phyloP scores from a whole-genome alignment of 2,329 filamentous ascomycete species.

The Camptophora hylomeconis region DNA sequence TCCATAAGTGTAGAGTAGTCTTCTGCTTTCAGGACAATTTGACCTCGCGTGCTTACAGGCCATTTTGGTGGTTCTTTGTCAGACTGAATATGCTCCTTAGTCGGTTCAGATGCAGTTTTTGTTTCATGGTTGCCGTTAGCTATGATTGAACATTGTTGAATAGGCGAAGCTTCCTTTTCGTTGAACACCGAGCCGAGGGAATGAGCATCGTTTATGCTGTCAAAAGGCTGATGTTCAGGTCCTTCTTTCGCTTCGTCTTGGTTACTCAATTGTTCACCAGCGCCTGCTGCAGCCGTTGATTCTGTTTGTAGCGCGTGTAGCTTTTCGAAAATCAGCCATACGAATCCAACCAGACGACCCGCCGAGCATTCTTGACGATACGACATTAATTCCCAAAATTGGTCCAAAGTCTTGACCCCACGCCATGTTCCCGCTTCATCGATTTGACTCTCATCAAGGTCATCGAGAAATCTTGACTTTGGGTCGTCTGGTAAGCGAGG shows the following conservation, averaged over 20 bases:
- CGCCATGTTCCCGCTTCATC: conserved; percentile 60
- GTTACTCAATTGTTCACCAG: conserved; percentile 4
- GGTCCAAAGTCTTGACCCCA: conserved; percentile 68
- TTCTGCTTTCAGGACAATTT: conserved; percentile 7
- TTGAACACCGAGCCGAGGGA: not conserved
- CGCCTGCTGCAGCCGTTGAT: not conserved
- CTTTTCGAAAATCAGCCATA: conserved; percentile 73
- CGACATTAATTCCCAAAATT: conserved; percentile 98
- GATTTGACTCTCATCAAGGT: conserved; percentile 72
- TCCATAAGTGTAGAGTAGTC: conserved; percentile 14
- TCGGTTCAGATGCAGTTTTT: not conserved
- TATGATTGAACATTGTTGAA: not conserved
- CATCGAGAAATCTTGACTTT: conserved; percentile 76
- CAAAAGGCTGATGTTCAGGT: not conserved
- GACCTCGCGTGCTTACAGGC: conserved; percentile 2
- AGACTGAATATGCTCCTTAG: not conserved
- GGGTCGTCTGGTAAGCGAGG: conserved; percentile 91
- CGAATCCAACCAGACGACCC: conserved; percentile 80
- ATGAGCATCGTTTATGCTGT: conserved; percentile 1
- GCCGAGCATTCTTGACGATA: conserved; percentile 92
- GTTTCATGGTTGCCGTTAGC: not conserved
- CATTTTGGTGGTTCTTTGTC: conserved; percentile 1
- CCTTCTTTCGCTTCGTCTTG: conserved; percentile 2
- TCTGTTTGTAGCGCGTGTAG: not conserved
- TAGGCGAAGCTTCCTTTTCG: not conserved